Evolutionary conservation across 352 stramenopile genomes (phyloP).

Genomic region (Phytophthora pseudosyringae): DNA sequence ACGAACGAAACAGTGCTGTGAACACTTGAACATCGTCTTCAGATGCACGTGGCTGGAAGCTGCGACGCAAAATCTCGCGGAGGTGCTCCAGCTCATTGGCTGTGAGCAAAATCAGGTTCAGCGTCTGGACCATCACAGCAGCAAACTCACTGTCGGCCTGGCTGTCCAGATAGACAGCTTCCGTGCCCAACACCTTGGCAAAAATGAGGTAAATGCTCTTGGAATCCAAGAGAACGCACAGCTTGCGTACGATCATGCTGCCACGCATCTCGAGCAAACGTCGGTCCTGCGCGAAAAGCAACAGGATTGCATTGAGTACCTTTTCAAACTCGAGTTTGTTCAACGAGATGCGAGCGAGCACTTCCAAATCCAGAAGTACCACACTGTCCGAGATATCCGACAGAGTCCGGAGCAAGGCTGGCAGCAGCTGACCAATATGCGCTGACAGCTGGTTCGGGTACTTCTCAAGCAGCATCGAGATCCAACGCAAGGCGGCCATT

Average conservation of each 20-base stretch:
- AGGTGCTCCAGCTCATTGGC: conserved; percentile 96
- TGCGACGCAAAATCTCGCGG: conserved; percentile 77
- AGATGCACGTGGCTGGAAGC: conserved; percentile 72
- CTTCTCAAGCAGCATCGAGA: conserved; percentile 99
- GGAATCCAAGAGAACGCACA: conserved; percentile 97
- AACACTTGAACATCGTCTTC: conserved; percentile 87
- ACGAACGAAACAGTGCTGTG: conserved; percentile 89
- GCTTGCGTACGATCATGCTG: conserved; percentile 98
- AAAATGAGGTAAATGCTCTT: conserved; percentile 99
- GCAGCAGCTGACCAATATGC: conserved; percentile 93
- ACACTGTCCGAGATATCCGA: conserved; percentile 97
- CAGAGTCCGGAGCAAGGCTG: conserved; percentile 96
- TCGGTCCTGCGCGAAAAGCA: conserved; percentile 93
- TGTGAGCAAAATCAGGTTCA: conserved; percentile 99
- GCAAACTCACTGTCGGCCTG: conserved; percentile 94
- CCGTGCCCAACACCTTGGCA: conserved; percentile 92
- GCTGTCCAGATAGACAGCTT: conserved; percentile 52
- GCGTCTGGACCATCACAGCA: conserved; percentile 98
- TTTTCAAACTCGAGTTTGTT: conserved; percentile 93
- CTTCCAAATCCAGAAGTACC: conserved; percentile 96
- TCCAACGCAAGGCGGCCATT: conserved; percentile 95
- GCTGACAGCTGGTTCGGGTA: conserved; percentile 92
- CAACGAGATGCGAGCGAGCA: conserved; percentile 95
- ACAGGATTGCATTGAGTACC: conserved; percentile 95
- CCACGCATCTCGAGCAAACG: conserved; percentile 93